Conservation (phyloP, 139 green algal species). For the Desmodesmus armatus region DNA sequence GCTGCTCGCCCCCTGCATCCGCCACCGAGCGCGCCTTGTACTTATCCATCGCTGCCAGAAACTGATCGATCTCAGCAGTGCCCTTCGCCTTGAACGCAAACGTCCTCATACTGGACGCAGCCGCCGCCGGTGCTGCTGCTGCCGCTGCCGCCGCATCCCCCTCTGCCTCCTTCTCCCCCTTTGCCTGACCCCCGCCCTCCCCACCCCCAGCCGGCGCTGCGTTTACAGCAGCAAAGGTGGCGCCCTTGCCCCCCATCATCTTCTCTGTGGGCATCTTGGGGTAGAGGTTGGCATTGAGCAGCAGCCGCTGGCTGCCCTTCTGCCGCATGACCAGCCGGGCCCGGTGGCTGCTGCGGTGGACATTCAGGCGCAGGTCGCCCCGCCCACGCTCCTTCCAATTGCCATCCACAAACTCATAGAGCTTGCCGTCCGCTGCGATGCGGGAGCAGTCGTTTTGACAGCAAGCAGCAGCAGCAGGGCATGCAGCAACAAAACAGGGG, state of each 20-base stretch:
- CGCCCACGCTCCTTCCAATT: slow-evolving; percentile 88
- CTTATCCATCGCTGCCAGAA: slow-evolving; percentile 16
- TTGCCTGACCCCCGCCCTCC: not conserved
- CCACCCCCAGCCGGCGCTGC: not conserved
- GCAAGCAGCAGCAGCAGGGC: not conserved
- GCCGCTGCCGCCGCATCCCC: not conserved
- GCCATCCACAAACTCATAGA: slow-evolving; percentile 87
- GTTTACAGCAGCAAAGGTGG: slow-evolving; percentile 86
- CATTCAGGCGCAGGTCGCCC: slow-evolving; percentile 90
- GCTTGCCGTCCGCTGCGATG: slow-evolving; percentile 67
- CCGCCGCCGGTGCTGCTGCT: not conserved
- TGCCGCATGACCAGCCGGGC: slow-evolving; percentile 93
- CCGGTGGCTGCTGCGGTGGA: not conserved
- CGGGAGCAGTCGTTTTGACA: not conserved
- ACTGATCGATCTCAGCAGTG: slow-evolving; percentile 39
- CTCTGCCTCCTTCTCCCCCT: not conserved
- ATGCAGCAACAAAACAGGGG: not conserved
- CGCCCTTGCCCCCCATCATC: slow-evolving; percentile 88
- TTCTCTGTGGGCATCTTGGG: slow-evolving; percentile 71
- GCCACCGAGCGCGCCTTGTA: slow-evolving; percentile 5
- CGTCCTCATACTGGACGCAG: slow-evolving; percentile 43
- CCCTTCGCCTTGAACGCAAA: slow-evolving; percentile 62
- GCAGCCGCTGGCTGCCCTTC: slow-evolving; percentile 84
- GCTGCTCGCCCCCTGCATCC: not conserved
- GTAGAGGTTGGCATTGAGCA: slow-evolving; percentile 93